Conservation (phyloP, 345 rosid species). For the Rhodamnia argentea region DNA sequence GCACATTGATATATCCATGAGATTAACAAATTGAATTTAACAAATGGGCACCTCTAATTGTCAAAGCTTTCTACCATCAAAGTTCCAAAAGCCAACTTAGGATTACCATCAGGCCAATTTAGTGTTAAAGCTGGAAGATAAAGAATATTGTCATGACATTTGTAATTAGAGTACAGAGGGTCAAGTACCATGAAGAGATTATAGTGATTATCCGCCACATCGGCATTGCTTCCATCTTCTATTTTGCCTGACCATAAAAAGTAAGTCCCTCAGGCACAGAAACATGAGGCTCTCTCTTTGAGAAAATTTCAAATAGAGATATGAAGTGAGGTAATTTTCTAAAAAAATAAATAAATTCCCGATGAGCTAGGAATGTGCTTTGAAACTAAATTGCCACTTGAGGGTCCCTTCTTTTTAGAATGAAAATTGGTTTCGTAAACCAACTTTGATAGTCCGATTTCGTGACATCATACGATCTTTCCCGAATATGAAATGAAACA, state of each 20-base stretch:
- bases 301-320: not conserved
- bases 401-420: not conserved
- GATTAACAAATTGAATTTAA: not conserved
- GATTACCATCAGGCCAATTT: not conserved
- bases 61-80: not conserved
- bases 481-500: not conserved
- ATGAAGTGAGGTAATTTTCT: not conserved
- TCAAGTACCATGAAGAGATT: slow-evolving; percentile 8
- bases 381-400: not conserved
- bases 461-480: not conserved
- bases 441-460: not conserved
- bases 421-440: not conserved
- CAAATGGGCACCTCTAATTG: not conserved
- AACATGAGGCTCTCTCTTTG: not conserved
- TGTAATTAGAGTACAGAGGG: not conserved
- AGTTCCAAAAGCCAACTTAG: not conserved
- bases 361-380: not conserved
- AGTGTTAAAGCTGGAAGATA: not conserved
- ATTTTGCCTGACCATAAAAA: slow-evolving; percentile 2
- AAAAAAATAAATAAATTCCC: not conserved
- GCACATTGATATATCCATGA: not conserved
- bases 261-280: not conserved
- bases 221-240: slow-evolving; percentile 10
- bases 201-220: slow-evolving; percentile 15
- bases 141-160: not conserved